These are phyloP conservation scores for Aspergillus novofumigatus DNA, from an alignment of 2,329 filamentous ascomycete genomes.

Conservation along the genomic window DNA sequence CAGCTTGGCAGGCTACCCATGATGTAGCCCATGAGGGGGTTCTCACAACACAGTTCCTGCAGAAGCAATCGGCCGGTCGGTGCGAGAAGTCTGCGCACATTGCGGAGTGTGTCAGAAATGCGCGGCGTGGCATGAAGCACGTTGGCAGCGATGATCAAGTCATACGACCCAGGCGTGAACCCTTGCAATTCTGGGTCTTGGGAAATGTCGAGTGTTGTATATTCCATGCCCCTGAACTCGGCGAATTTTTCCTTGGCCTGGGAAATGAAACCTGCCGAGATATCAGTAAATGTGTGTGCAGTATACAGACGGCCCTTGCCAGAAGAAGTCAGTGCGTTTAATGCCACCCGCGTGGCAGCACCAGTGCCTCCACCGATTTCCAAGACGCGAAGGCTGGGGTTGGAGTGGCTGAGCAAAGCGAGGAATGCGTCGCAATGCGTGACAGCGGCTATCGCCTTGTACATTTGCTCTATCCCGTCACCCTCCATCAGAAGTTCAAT, in stretches of 20 bases:
- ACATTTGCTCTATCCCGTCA: too few species aligned
- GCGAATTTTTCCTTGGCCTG: constrained; percentile 24
- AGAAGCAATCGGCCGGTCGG: constrained; percentile 45
- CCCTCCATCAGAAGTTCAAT: too few species aligned
- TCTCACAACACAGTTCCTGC: too few species aligned
- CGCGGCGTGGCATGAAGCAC: constrained; percentile 26
- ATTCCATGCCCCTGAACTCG: constrained; percentile 23
- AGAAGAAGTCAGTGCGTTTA: constrained; percentile 2
- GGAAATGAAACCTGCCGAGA: constrained; percentile 28
- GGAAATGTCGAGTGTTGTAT: constrained; percentile 21
- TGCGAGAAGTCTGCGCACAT: constrained; percentile 20
- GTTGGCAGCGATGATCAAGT: constrained; percentile 27
- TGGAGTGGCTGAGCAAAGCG: background rate
- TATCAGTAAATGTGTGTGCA: constrained; percentile 16
- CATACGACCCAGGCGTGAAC: constrained; percentile 19
- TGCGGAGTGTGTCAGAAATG: constrained; percentile 18
- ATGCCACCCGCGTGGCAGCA: constrained; percentile 18
- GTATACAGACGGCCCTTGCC: background rate
- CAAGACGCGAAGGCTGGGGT: constrained; percentile 14
- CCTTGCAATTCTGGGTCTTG: constrained; percentile 21
- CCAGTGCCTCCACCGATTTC: constrained; percentile 31
- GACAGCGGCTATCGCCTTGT: too few species aligned
- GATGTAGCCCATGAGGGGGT: too few species aligned
- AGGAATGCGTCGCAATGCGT: background rate
- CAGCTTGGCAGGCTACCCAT: too few species aligned